Percentiles rank a stretch among this genome's conserved stretches.
These are phyloP conservation scores for Trichopus zeylanicus DNA, from an alignment of 116 monocot genomes.

Conservation along the genomic window DNA sequence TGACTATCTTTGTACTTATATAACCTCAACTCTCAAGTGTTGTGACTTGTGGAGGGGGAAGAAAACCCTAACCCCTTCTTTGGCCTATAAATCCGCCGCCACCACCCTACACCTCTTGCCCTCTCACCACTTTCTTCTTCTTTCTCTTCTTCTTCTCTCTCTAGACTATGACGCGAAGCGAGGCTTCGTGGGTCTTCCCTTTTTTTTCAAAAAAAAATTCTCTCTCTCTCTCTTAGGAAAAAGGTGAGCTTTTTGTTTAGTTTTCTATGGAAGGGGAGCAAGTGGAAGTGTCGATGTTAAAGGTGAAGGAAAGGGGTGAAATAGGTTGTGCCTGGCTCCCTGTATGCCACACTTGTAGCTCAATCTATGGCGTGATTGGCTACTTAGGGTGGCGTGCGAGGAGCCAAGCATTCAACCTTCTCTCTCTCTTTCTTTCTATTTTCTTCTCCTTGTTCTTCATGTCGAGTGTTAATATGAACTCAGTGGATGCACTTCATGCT, in stretches of 20 bases:
- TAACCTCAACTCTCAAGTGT: too few species aligned
- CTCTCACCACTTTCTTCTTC: background rate
- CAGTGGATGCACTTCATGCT: background rate
- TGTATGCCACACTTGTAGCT: conserved; percentile 44
- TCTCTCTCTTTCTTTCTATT: conserved; percentile 7
- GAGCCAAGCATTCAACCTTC: conserved; percentile 44
- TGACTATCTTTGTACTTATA: background rate
- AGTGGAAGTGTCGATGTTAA: background rate
- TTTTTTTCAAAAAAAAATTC: background rate
- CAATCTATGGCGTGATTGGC: conserved; percentile 17
- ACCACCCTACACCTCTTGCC: conserved; percentile 7
- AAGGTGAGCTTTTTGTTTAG: background rate
- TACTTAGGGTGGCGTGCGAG: conserved; percentile 40
- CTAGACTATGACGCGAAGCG: background rate
- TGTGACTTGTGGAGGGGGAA: too few species aligned
- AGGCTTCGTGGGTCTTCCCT: too few species aligned
- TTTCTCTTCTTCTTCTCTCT: background rate
- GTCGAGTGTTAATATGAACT: conserved; percentile 3
- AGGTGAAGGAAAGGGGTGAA: conserved; percentile 8
- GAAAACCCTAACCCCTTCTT: background rate
- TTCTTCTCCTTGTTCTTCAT: conserved; percentile 7
- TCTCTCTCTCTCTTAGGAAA: background rate
- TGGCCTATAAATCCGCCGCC: conserved; percentile 23
- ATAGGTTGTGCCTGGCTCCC: conserved; percentile 48
- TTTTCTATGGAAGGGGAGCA: background rate